A percentile compares a stretch with the other conserved stretches of the same genome.
Conservation (phyloP, 495 filamentous ascomycete genomes). For the Parathielavia hyrcaniae region DNA sequence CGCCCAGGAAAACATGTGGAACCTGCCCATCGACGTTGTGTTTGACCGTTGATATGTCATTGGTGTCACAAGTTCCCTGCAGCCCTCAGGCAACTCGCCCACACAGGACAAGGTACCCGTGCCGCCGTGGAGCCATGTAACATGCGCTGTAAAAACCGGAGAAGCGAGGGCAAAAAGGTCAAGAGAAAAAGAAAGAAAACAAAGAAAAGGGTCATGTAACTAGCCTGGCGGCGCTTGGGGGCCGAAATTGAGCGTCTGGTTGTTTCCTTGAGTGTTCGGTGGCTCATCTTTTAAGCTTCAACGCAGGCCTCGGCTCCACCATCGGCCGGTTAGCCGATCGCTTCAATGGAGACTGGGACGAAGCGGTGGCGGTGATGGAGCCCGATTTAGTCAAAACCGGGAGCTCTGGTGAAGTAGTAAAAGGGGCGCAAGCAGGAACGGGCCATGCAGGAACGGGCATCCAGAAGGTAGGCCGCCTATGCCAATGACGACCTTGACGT, state of each 20-base stretch:
- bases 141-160: too few species aligned
- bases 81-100: slow-evolving; percentile 3
- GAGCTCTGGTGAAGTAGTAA: too few species aligned
- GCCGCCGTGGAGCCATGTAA: background rate
- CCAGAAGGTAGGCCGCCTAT: background rate
- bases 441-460: background rate
- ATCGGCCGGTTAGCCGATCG: background rate
- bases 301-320: slow-evolving; percentile 5
- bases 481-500: background rate
- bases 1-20: slow-evolving; percentile 3
- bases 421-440: background rate
- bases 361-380: background rate
- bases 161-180: background rate
- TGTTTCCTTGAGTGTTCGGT: background rate
- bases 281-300: slow-evolving; percentile 15
- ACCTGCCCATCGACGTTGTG: background rate
- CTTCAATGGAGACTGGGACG: slow-evolving; percentile 1
- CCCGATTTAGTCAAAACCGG: background rate
- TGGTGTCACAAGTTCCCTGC: slow-evolving; percentile 25
- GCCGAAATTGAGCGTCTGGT: background rate
- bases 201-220: background rate
- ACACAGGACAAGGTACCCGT: background rate
- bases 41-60: slow-evolving; percentile 1
- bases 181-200: background rate
- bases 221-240: background rate